Evolutionary conservation across 2,329 filamentous ascomycete species (phyloP), one percentile per base, ranked within the genome.

Genomic region (Phaeosphaeria sp.): DNA sequence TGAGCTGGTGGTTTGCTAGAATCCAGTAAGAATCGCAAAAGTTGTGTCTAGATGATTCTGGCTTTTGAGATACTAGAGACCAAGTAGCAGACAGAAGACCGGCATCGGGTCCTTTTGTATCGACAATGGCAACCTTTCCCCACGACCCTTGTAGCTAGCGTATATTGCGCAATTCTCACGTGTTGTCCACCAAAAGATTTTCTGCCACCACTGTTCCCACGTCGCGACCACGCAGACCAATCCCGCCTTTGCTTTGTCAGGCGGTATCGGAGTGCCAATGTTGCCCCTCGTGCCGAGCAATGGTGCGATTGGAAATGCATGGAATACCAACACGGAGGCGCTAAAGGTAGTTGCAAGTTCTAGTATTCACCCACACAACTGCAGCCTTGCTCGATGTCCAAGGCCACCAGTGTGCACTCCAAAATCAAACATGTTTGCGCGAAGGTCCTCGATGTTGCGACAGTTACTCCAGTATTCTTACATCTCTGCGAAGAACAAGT

Each of bases 91-190:
- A 61, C 56, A 63, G 57, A 54, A n/a, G 42, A 53, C 25, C 58
- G 63, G 56, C 55, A 47, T 57, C 56, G 59, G 53, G 59, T 56
- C 64, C 63, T 68, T 72, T 66, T 70, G 63, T 66, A 68, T 55
- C 49, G 54, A 56, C 55, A 33, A 40, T 57, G 57, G 55, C 48
- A 45, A 53, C 61, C 54, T 58, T 6, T 63, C 57, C 53, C 54
- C 51, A 58, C 51, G 30, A 51, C 65, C 63, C 57, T 52, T 69
- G 30, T 27, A 68, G 70, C 57, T 72, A 69, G 72, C 71, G 72
- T 51, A 64, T 61, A 74, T 74, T 69, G 69, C 73, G 73, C 69
- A 68, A 73, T 74, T 53, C 64, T 71, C 69, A 67, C 66, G 59
- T 67, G 63, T 61, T 61, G 55, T 49, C 59, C 59, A 56, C 55